Conservation (phyloP, 2,329 filamentous ascomycete genomes). For the Colletotrichum paranaense region DNA sequence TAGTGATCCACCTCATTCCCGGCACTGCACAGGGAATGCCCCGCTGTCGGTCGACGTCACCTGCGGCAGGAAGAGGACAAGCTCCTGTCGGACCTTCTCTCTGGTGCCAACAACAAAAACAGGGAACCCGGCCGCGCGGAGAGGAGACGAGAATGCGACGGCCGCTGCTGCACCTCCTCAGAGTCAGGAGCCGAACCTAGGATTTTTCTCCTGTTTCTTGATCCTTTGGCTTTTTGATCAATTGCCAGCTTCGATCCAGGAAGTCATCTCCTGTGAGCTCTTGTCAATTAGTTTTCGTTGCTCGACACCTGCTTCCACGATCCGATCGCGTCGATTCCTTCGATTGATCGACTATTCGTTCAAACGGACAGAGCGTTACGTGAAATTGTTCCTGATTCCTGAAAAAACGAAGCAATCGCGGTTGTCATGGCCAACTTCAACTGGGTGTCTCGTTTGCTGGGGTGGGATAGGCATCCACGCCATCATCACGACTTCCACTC, state of each 20-base stretch:
- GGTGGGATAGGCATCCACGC: conserved; percentile 48
- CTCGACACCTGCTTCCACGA: neutral
- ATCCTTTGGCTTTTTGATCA: neutral
- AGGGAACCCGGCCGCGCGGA: conserved; percentile 4
- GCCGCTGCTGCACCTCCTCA: neutral
- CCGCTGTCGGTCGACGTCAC: conserved; percentile 31
- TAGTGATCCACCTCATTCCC: neutral
- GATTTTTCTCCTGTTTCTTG: neutral
- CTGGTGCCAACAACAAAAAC: conserved; percentile 4
- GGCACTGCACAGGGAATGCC: neutral
- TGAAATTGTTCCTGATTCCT: too few relatives aligned
- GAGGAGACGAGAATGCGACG: neutral
- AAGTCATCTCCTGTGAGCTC: neutral
- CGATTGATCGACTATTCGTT: neutral
- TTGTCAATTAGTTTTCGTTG: neutral
- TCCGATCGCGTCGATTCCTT: neutral
- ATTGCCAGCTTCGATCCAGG: neutral
- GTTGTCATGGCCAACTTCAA: conserved; percentile 43
- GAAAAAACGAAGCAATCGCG: neutral
- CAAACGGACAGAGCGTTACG: neutral
- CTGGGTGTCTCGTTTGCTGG: conserved; percentile 45
- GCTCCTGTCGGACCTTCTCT: conserved; percentile 6
- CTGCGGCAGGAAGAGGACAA: neutral
- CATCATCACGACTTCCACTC: conserved; percentile 44
- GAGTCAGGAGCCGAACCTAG: neutral